A percentile compares a stretch with the other conserved stretches of the same genome.
These are phyloP conservation scores for Diplotaxis tenuifolia DNA, from an alignment of 345 rosid species.

Conservation along the genomic window DNA sequence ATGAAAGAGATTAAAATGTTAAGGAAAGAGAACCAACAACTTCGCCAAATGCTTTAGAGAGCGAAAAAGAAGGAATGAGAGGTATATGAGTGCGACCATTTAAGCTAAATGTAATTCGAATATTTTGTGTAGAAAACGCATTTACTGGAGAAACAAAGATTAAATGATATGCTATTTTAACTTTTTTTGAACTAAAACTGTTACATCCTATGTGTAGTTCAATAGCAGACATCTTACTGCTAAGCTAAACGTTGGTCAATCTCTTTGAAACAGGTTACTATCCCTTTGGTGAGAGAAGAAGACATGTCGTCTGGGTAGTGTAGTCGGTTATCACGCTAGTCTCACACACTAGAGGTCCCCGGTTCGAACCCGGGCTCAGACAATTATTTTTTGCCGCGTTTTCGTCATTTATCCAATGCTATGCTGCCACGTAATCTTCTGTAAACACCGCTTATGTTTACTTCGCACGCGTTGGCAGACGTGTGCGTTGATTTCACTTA, in stretches of 20 bases:
- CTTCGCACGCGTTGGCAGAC: slow-evolving; percentile 11
- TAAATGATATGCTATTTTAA: not conserved
- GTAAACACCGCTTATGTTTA: not conserved
- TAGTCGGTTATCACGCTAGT: slow-evolving; percentile 79
- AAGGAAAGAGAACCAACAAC: slow-evolving; percentile 71
- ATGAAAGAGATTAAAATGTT: slow-evolving; percentile 69
- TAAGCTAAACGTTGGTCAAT: not conserved
- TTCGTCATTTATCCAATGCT: too few relatives aligned
- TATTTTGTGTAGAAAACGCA: not conserved
- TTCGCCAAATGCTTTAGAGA: slow-evolving; percentile 62
- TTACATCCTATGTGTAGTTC: not conserved
- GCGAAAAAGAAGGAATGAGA: slow-evolving; percentile 22
- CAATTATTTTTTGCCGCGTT: slow-evolving; percentile 15
- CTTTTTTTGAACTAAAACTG: not conserved
- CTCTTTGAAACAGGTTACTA: not conserved
- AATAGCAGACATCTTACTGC: not conserved
- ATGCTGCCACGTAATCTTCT: not conserved
- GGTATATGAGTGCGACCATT: not conserved
- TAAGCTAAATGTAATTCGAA: not conserved
- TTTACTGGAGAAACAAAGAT: not conserved
- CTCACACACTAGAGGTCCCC: slow-evolving; percentile 80
- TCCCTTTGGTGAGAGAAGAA: too few relatives aligned
- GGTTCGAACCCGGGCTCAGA: slow-evolving; percentile 69
- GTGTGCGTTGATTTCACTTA: not conserved
- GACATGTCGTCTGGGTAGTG: slow-evolving; percentile 54